Percentiles rank a stretch among this genome's conserved stretches.
phyloP scores from a whole-genome alignment of 805 yeast species.

The Huiozyma naganishii region DNA sequence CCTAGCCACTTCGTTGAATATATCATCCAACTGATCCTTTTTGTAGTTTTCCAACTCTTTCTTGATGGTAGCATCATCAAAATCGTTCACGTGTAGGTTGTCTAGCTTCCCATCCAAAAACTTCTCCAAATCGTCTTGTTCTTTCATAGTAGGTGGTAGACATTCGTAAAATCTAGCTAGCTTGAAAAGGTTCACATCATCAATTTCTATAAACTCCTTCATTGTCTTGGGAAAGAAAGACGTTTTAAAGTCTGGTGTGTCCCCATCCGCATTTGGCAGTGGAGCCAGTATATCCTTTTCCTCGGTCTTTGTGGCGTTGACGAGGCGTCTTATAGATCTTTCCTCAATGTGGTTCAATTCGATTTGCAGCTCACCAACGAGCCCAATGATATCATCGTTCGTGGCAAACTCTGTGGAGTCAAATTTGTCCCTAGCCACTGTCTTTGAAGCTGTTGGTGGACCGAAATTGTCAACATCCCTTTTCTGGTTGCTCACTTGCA shows the following conservation, averaged over 20 bases:
- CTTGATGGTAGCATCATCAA: conserved; percentile 9
- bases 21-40: conserved; percentile 39
- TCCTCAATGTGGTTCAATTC: conserved; percentile 75
- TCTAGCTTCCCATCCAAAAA: conserved; percentile 41
- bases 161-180: conserved; percentile 69
- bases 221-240: conserved; percentile 47
- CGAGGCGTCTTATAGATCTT: conserved; percentile 58
- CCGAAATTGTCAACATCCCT: conserved; percentile 26
- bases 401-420: conserved; percentile 56
- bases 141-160: conserved; percentile 51
- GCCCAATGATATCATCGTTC: conserved; percentile 74
- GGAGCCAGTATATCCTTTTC: conserved; percentile 47
- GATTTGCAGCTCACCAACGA: conserved; percentile 83
- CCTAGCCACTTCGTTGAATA: conserved; percentile 56
- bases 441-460: conserved; percentile 4
- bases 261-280: conserved; percentile 72
- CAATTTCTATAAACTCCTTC: conserved; percentile 39
- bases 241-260: conserved; percentile 36
- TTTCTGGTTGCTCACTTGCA: conserved; percentile 51
- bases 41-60: conserved; percentile 26
- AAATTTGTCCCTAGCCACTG: neutral
- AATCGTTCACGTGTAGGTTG: conserved; percentile 24
- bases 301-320: conserved; percentile 43
- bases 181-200: conserved; percentile 36
- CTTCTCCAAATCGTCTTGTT: conserved; percentile 41